A percentile compares a stretch with the other conserved stretches of the same genome.
Conservation (phyloP, 192 early-diverging fungal species). For the Coemansia sp. region DNA sequence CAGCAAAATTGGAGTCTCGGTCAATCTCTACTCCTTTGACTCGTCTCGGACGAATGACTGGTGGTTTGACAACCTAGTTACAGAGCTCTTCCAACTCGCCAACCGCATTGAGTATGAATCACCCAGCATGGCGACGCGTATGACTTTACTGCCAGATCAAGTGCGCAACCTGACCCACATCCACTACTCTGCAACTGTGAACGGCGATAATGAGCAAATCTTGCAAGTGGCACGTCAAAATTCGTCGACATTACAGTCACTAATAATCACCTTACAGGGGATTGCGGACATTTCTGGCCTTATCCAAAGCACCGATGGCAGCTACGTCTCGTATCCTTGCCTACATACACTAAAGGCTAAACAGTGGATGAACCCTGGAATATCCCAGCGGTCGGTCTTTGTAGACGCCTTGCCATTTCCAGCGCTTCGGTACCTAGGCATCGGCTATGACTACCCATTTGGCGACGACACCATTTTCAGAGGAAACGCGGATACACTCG, state of each 20-base stretch:
- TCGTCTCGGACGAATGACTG: background rate
- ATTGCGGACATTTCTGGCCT: slow-evolving; percentile 1
- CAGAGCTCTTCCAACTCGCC: background rate
- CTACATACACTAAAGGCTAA: background rate
- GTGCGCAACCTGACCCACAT: background rate
- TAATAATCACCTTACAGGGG: background rate
- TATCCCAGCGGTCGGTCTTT: background rate
- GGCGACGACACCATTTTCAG: slow-evolving; percentile 16
- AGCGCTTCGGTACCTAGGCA: background rate
- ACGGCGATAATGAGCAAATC: background rate
- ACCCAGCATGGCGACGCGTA: background rate
- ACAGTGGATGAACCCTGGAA: background rate
- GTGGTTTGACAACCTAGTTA: background rate
- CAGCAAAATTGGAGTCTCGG: background rate
- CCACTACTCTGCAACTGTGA: background rate
- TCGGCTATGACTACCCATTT: slow-evolving; percentile 10
- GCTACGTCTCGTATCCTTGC: slow-evolving; percentile 5
- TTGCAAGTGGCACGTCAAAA: background rate
- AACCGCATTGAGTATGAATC: background rate
- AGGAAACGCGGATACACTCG: slow-evolving; percentile 2
- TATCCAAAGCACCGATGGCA: background rate
- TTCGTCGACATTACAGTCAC: background rate
- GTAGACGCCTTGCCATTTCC: slow-evolving; percentile 10
- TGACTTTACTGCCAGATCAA: background rate
- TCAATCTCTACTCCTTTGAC: slow-evolving; percentile 1